Evolutionary conservation across 73 alveolate species (phyloP), one percentile per base, ranked within the genome.

Genomic region (Symbiodinium natans): DNA sequence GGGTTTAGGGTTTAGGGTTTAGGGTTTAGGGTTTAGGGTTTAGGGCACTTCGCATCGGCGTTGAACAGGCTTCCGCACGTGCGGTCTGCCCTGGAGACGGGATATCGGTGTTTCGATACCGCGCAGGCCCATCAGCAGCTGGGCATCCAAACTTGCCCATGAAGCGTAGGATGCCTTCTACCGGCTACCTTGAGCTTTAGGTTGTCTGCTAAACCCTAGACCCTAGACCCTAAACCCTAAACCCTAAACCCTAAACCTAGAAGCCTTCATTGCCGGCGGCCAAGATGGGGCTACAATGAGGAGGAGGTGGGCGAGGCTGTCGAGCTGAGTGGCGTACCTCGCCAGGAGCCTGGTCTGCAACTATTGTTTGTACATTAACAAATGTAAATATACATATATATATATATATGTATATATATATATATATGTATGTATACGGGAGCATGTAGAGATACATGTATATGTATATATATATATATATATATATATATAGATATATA

Each of bases 41-140:
- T 46, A 46, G 13, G 59, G n/a, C n/a, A n/a, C n/a, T n/a, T n/a
- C n/a, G n/a, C n/a, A n/a, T n/a, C n/a, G n/a, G n/a, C 13, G 59
- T 46, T 6, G 2, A 59, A 19, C 87, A 90, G 97, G 97, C 97
- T 34, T 23, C 29, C 38, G 77, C 97, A 90, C 29, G 88, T 90
- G n/a, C 15, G 1, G 3, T 68, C 97, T 1, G 97, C 97, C 3
- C 54, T 90, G 88, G 48, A 13, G 3, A 0, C 42, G 46, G 97
- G 97, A n/a, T 90, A 90, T 39, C 88, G 97, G 33, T n/a, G 38
- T 43, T 68, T 90, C 34, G 97, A 90, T 27, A 90, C 97, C 17
- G 97, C 97, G 27, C 97, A 90, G 75, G 97, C 97, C 23, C 36
- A 71, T 33, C 88, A 90, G 97, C 71, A 13, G 97, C 97, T 13